Base-by-base conservation (phyloP, 257 asterid species). In the Handroanthus guayacan region DNA sequence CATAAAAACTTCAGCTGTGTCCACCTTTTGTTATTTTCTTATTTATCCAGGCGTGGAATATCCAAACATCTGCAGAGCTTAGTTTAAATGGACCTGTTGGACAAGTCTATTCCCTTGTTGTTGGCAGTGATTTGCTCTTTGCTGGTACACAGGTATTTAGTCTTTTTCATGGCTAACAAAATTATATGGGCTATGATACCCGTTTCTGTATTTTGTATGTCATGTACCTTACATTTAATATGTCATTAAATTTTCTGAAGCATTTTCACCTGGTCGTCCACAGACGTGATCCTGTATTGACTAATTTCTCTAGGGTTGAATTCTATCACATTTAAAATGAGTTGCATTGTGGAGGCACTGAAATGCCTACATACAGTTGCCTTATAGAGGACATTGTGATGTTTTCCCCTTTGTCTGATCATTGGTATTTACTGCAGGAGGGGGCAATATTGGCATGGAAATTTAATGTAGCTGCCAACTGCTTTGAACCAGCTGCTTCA, bases 81-180 rank as follows among this genome's bases (percentile, higher is more conserved):
- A 91, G 87, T 83, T 86, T 95, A 81, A 84, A 74, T 75, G 99
- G 99, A 71, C 99, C 99, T 61, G 89, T 90, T 72, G 99, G 99
- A 75, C 98, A 89, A 89, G 99, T 95, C 50, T 90, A 95, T 86
- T 84, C 98, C 64, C 90, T 93, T 70, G 95, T 88, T 58, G 96
- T 91, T 80, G 97, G 97, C 71, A 87, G 71, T 79, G 96, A 87
- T 81, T 79, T 95, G 76, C 97, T 95, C 81, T 88, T 91, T 66
- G 97, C 99, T 0, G 99, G 98, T 55, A 84, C 89, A 43, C 96
- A 95, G 99, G 99, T 95, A 91, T 25, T 66, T 70, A 12, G 60
- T 68, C 68, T 66, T 41, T 72, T 64, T 75, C 68, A 74, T 31
- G 47, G 60, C 45, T 63, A 60, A 18, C 51, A 68, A 61, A 18